Base-by-base conservation (phyloP, 2,329 filamentous ascomycete genomes). In the Trichoderma lentiforme region DNA sequence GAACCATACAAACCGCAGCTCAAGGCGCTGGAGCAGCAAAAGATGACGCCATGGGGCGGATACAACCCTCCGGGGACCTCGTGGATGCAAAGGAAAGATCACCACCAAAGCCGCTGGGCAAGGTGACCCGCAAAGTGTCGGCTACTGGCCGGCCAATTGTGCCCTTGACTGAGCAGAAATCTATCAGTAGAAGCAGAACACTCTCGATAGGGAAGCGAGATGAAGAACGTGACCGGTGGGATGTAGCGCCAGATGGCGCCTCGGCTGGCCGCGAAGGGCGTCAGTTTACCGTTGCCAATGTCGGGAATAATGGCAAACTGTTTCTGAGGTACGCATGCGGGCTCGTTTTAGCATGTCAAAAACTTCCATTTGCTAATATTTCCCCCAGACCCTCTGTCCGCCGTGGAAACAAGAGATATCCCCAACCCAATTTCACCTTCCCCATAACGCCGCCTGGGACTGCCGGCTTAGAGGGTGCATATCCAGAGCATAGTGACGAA, bases 261-360 rank as follows among this genome's bases (percentile, higher is more conserved):
- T 88, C 89, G 61, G 88, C 85, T 70, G 87, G 88, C 39, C 86
- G 90, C 73, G 89, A 91, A 79, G 91, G 90, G 63, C 88, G 91
- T 70, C 90, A 93, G 77, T 95, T 95, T 79, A 90, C 92, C 2
- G 93, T 95, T 70, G 90, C 91, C 65, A 95, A 94, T 80, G 92
- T 95, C 73, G 92, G 92, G 28, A 93, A 94, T 79, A 94, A 94
- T 81, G 93, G 93, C 51, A 90, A 91, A 79, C 93, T 95, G 81
- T 95, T 94, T 81, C 80, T 95, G 75, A 92, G 92, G 92, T 95
- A 89, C 78, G 88, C 73, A 34, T 8, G 36, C 18, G 6, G 7
- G 21, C 18, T 2, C 8, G 15, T 47, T 36, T 51, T 28, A 28
- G 62, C 4, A 28, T 6, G 30, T 15, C 8, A 15, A 51, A 34